Evolutionary conservation across 139 green algal species (phyloP), one percentile per base, ranked within the genome.

Genomic region (Chlorella sp.): DNA sequence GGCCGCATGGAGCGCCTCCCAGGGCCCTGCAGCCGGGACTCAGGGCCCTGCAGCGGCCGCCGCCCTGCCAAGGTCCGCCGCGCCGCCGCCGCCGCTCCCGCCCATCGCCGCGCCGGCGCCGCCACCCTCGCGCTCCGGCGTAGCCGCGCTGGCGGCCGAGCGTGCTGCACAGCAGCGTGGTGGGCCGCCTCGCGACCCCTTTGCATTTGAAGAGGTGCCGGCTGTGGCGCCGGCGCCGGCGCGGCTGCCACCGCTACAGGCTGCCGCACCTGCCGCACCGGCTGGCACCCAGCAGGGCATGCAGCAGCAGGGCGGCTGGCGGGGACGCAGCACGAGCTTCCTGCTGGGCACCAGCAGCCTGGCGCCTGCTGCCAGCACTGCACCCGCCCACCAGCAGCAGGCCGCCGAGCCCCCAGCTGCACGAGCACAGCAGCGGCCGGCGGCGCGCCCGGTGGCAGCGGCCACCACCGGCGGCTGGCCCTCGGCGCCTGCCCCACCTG

Each of bases 261-360:
- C 44, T 9, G 44, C 44, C 44, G 44, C 44, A 51, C 9, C 44
- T 13, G n/a, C 17, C 28, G 64, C 64, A 2, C 25, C 62, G 28
- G 68, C 68, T 15, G 3, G 32, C 34, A 51, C 34, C 6, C 68
- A 74, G 34, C 68, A 74, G 21, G 36, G 69, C 3, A n/a, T n/a
- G n/a, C n/a, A n/a, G 21, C 68, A 74, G 34, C 68, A 74, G 21
- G 36, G 69, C 3, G 36, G 41, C 26, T 81, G 74, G 74, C 74
- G 51, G 3, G 34, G 32, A 2, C 74, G 74, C 44, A 69, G 21
- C 30, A 81, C 18, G 20, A 18, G 18, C 23, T 81, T 81, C 32
- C 55, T 81, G 30, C 56, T 68, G 51, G 55, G 74, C 18, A 30
- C 21, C 32, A 20, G n/a, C 72, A 5, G 15, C 32, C 36, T 12